Percentiles rank a stretch among this genome's conserved stretches.
These are phyloP conservation scores for Coniochaeta sp. DNA, from an alignment of 2,329 filamentous ascomycete genomes.

Conservation along the genomic window DNA sequence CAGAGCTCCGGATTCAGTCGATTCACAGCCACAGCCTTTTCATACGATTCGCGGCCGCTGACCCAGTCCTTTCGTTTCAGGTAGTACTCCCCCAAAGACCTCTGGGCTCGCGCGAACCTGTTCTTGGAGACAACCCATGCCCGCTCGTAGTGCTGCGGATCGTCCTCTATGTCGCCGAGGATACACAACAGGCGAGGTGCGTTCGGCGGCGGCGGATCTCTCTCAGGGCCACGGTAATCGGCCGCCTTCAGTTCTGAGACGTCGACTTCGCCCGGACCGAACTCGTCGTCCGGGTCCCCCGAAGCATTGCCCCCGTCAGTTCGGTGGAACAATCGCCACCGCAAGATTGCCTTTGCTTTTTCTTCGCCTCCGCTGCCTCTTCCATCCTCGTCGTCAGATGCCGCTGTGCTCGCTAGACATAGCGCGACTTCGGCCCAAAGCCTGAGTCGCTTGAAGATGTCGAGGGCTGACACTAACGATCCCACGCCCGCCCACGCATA, in stretches of 20 bases:
- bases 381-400: conserved; percentile 47
- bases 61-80: conserved; percentile 58
- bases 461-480: conserved; percentile 80
- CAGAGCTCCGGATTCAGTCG: conserved; percentile 76
- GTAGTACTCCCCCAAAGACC: conserved; percentile 75
- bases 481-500: conserved; percentile 87
- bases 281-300: conserved; percentile 26
- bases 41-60: conserved; percentile 71
- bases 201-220: conserved; percentile 66
- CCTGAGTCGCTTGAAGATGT: conserved; percentile 89
- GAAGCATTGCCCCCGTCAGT: conserved; percentile 27
- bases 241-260: conserved; percentile 46
- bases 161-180: conserved; percentile 77
- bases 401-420: conserved; percentile 63
- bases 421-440: conserved; percentile 94
- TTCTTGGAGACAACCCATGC: conserved; percentile 81
- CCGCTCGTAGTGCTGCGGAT: conserved; percentile 68
- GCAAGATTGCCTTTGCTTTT: conserved; percentile 70
- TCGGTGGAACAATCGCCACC: conserved; percentile 70
- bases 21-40: conserved; percentile 69
- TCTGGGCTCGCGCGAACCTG: conserved; percentile 80
- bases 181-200: conserved; percentile 89
- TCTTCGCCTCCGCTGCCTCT: conserved; percentile 59
- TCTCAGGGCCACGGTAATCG: conserved; percentile 55
- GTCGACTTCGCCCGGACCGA: conserved; percentile 49